These are phyloP conservation scores for Trichoderma pleuroti DNA, from an alignment of 2,329 filamentous ascomycete species.

Conservation along the genomic window DNA sequence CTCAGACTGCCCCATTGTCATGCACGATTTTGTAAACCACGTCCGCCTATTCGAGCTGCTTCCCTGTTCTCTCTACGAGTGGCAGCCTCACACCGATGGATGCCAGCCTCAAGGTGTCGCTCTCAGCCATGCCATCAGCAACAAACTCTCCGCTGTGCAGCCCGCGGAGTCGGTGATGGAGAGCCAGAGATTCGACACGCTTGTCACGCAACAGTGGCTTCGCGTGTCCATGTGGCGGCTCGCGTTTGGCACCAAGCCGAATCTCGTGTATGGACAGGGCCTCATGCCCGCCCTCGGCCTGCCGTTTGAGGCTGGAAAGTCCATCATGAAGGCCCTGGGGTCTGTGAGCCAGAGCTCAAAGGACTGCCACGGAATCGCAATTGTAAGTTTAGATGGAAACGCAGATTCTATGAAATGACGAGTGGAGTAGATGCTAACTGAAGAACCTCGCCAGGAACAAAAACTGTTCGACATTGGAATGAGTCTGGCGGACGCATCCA, in stretches of 20 bases:
- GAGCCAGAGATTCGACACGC: slow-evolving; percentile 33
- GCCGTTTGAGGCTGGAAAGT: slow-evolving; percentile 32
- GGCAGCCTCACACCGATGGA: slow-evolving; percentile 26
- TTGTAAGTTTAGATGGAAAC: slow-evolving; percentile 23
- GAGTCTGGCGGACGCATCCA: slow-evolving; percentile 29
- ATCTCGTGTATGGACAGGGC: slow-evolving; percentile 22
- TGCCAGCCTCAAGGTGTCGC: slow-evolving; percentile 24
- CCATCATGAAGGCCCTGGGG: slow-evolving; percentile 28
- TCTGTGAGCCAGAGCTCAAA: slow-evolving; percentile 29
- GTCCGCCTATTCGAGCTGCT: slow-evolving; percentile 32
- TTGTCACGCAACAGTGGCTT: slow-evolving; percentile 34
- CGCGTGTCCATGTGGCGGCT: slow-evolving; percentile 33
- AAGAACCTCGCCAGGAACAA: slow-evolving; percentile 26
- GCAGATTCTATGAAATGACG: accelerated
- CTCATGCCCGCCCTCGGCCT: slow-evolving; percentile 23
- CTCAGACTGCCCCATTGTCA: slow-evolving; percentile 32
- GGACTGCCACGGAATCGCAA: slow-evolving; percentile 33
- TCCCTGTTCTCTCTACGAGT: slow-evolving; percentile 31
- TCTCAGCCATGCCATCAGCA: slow-evolving; percentile 27
- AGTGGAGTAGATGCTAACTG: background rate
- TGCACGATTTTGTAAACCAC: slow-evolving; percentile 36
- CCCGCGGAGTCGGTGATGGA: slow-evolving; percentile 30
- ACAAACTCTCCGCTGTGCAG: slow-evolving; percentile 28
- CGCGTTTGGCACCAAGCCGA: slow-evolving; percentile 28
- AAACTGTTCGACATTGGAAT: slow-evolving; percentile 33